A percentile compares a stretch with the other conserved stretches of the same genome.
Conservation (phyloP, 441 rosid species). For the Eutrema salsugineum region DNA sequence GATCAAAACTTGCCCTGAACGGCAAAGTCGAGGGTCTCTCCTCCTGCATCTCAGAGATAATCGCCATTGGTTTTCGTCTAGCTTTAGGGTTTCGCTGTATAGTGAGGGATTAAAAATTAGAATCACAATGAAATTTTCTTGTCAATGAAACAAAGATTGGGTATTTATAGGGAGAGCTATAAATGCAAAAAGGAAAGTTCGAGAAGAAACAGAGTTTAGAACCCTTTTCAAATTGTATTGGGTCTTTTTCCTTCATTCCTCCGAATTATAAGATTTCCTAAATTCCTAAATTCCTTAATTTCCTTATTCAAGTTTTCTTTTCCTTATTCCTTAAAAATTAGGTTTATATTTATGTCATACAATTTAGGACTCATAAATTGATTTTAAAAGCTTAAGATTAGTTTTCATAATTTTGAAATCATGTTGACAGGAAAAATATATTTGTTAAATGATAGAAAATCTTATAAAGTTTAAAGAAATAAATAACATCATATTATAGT, state of each 20-base stretch:
- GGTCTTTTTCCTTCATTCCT: not conserved
- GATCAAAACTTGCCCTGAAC: slow-evolving; percentile 45
- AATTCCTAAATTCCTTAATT: not conserved
- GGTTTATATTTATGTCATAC: not conserved
- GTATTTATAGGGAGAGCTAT: slow-evolving; percentile 7
- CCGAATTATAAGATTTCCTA: not conserved
- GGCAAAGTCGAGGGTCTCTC: not conserved
- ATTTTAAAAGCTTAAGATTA: not conserved
- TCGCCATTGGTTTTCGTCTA: not conserved
- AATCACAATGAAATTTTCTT: not conserved
- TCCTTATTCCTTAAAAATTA: not conserved
- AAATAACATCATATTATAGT: not conserved
- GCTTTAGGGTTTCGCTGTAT: not conserved
- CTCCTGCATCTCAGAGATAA: slow-evolving; percentile 18
- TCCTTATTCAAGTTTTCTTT: not conserved
- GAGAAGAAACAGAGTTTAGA: not conserved
- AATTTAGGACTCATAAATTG: not conserved
- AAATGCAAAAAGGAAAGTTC: not conserved
- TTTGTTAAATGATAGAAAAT: not conserved
- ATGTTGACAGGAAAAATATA: not conserved
- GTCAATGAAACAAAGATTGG: not conserved
- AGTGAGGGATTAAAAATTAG: not conserved
- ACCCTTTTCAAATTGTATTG: not conserved
- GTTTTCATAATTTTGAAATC: not conserved
- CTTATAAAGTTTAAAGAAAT: not conserved